These are phyloP conservation scores for Fusarium metavorans DNA, from an alignment of 2,329 filamentous ascomycete species.

Conservation along the genomic window DNA sequence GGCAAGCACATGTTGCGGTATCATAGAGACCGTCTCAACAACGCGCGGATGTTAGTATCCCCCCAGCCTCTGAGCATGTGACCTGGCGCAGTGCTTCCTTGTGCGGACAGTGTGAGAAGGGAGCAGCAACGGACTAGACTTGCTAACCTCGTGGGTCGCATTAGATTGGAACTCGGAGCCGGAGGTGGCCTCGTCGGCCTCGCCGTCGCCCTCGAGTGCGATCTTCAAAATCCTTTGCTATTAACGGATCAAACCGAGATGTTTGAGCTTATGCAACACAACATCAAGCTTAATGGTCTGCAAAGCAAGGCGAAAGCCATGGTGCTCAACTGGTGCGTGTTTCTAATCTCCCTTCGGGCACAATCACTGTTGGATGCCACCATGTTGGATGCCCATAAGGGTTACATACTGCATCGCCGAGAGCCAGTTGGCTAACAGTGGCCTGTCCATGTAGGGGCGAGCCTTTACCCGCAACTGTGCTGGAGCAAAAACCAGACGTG, in stretches of 20 bases:
- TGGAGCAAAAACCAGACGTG: slow-evolving; percentile 75
- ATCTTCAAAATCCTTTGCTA: slow-evolving; percentile 68
- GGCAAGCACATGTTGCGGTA: slow-evolving; percentile 86
- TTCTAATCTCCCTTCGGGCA: slow-evolving; percentile 1
- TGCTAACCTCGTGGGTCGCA: slow-evolving; percentile 38
- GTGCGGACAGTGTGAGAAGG: slow-evolving; percentile 21
- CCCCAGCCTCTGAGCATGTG: slow-evolving; percentile 21
- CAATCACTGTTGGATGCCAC: slow-evolving; percentile 38
- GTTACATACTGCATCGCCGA: neutral
- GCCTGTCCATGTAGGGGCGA: slow-evolving; percentile 64
- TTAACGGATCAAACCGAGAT: slow-evolving; percentile 92
- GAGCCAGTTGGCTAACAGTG: slow-evolving; percentile 35
- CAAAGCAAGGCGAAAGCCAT: slow-evolving; percentile 71
- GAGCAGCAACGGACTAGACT: slow-evolving; percentile 1
- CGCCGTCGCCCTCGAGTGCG: slow-evolving; percentile 68
- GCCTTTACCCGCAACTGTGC: slow-evolving; percentile 64
- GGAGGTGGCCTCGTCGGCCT: slow-evolving; percentile 89
- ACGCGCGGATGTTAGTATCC: slow-evolving; percentile 75
- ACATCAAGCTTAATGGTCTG: slow-evolving; percentile 85
- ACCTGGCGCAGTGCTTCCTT: slow-evolving; percentile 5
- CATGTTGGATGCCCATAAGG: neutral
- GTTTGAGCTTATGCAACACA: slow-evolving; percentile 86
- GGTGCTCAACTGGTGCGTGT: slow-evolving; percentile 82
- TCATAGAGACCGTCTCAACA: slow-evolving; percentile 71
- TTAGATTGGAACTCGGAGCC: slow-evolving; percentile 89